A percentile compares a stretch with the other conserved stretches of the same genome.
These are phyloP conservation scores for Fusarium haematococcum DNA, from an alignment of 2,329 filamentous ascomycete species.

Conservation along the genomic window DNA sequence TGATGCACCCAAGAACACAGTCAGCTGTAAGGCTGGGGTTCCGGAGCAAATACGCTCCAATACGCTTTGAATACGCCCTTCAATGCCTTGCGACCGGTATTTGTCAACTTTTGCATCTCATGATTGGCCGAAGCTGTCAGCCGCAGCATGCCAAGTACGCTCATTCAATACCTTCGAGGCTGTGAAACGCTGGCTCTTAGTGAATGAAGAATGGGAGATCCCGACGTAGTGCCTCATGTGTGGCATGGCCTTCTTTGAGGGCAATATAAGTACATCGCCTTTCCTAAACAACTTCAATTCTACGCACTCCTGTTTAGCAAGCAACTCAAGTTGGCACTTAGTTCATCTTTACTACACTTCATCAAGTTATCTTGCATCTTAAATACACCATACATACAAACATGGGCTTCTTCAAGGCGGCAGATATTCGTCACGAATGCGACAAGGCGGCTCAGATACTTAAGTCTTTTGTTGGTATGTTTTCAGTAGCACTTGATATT, in stretches of 20 bases:
- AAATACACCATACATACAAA: not conserved
- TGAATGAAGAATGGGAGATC: not conserved
- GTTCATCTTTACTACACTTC: not conserved
- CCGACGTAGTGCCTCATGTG: not conserved
- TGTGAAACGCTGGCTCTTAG: not conserved
- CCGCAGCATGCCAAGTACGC: not conserved
- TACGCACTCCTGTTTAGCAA: not conserved
- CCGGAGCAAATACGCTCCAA: not conserved
- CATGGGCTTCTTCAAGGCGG: conserved; percentile 24
- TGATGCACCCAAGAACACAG: not conserved
- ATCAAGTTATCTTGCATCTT: not conserved
- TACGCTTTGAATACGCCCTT: not conserved
- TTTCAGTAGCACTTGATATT: not conserved
- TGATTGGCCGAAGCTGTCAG: not conserved
- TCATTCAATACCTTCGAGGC: not conserved
- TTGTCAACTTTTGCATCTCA: not conserved
- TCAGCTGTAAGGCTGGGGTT: not conserved
- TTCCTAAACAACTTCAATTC: not conserved
- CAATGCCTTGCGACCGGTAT: not conserved
- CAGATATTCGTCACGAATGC: conserved; percentile 17
- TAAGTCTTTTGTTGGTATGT: conserved; percentile 23
- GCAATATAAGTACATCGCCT: not conserved
- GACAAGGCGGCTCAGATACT: conserved; percentile 24
- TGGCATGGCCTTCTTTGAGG: not conserved
- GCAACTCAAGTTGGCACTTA: not conserved